A percentile compares a stretch with the other conserved stretches of the same genome.
Evolutionary conservation across 83 land plant genomes (phyloP).

Genomic region (Larix sibirica): DNA sequence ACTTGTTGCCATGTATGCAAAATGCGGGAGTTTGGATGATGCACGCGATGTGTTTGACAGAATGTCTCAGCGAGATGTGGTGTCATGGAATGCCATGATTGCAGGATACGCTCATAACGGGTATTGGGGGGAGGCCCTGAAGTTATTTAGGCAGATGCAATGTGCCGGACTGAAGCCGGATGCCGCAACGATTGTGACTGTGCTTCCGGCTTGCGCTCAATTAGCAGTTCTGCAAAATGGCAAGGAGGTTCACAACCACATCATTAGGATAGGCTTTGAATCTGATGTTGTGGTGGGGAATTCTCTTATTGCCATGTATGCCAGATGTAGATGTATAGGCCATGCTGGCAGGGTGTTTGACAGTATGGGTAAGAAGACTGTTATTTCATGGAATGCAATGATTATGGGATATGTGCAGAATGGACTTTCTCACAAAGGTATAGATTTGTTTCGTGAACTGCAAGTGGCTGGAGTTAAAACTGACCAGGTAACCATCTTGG

Average conservation of each 20-base stretch:
- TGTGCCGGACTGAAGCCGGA: constrained; percentile 30
- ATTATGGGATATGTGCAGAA: constrained; percentile 22
- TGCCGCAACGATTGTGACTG: constrained; percentile 33
- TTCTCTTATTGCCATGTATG: constrained; percentile 61
- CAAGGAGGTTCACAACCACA: constrained; percentile 49
- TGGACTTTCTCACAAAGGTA: neutral
- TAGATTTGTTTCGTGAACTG: constrained; percentile 13
- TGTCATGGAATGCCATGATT: constrained; percentile 69
- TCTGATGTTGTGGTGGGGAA: constrained; percentile 46
- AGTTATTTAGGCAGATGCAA: constrained; percentile 31
- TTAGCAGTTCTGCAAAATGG: constrained; percentile 41
- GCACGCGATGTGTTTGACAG: constrained; percentile 38
- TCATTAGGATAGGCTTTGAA: constrained; percentile 28
- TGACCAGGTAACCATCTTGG: constrained; percentile 8
- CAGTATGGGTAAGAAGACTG: constrained; percentile 13
- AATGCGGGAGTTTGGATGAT: constrained; percentile 34
- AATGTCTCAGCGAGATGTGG: constrained; percentile 34
- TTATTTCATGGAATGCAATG: constrained; percentile 22
- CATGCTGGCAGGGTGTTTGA: constrained; percentile 40
- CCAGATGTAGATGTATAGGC: constrained; percentile 34
- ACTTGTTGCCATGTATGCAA: constrained; percentile 62
- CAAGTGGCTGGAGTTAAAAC: neutral
- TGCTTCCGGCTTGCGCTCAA: constrained; percentile 41
- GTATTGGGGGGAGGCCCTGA: constrained; percentile 29
- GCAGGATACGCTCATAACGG: constrained; percentile 54